Conservation (phyloP, 257 asterid species). For the Paraleonurus japonicus region DNA sequence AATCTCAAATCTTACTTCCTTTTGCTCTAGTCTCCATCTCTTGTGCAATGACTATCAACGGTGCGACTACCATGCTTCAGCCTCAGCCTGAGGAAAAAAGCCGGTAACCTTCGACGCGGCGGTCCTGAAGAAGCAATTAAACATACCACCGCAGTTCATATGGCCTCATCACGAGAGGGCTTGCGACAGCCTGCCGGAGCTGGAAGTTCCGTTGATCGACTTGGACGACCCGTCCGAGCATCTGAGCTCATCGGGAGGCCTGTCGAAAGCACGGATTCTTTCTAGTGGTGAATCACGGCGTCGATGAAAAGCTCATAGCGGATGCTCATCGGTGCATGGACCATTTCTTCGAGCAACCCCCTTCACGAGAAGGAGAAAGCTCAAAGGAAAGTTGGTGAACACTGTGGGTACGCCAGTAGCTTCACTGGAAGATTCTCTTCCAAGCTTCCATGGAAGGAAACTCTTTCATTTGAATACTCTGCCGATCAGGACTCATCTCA, state of each 20-base stretch:
- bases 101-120: constrained; percentile 54
- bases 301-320: constrained; percentile 45
- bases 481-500: constrained; percentile 27
- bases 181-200: constrained; percentile 33
- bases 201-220: constrained; percentile 66
- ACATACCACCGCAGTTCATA: constrained; percentile 66
- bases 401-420: constrained; percentile 90
- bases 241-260: constrained; percentile 57
- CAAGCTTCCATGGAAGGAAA: constrained; percentile 95
- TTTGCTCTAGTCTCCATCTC: too few species aligned
- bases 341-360: constrained; percentile 58
- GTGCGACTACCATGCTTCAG: too few species aligned
- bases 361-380: constrained; percentile 61
- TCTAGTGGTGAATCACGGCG: constrained; percentile 72
- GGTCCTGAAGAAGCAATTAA: constrained; percentile 35
- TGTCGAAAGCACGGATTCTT: constrained; percentile 76
- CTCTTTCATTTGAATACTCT: constrained; percentile 72
- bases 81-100: too few species aligned
- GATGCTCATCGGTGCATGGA: constrained; percentile 73
- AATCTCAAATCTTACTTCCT: too few species aligned
- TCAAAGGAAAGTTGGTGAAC: constrained; percentile 68
- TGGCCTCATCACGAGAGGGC: constrained; percentile 96
- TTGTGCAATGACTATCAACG: too few species aligned
- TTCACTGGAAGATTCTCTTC: constrained; percentile 84
- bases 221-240: constrained; percentile 51